Conservation (phyloP, 129 eudicot genomes). For the Centaurea solstitialis region DNA sequence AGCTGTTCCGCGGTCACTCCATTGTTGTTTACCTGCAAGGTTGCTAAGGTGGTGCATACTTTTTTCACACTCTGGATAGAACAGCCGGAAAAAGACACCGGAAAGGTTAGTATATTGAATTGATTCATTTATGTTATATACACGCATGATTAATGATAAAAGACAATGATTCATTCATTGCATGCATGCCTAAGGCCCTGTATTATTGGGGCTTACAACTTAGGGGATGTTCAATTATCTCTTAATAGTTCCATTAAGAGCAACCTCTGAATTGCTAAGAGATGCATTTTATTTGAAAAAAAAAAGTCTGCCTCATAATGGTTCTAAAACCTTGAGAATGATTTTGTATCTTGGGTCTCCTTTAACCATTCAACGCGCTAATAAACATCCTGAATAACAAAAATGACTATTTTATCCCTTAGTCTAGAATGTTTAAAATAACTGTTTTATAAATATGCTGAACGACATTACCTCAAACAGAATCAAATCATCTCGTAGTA, state of each 20-base stretch:
- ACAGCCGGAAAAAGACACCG: not conserved
- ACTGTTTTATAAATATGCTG: not conserved
- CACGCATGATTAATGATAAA: not conserved
- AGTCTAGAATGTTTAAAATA: not conserved
- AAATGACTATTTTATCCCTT: not conserved
- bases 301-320: too few species aligned
- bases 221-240: too few species aligned
- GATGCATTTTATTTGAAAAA: too few species aligned
- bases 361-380: too few species aligned
- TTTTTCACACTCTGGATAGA: constrained; percentile 31
- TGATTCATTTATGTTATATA: not conserved
- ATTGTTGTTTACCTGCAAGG: constrained; percentile 4
- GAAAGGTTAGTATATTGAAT: not conserved
- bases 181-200: not conserved
- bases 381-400: not conserved
- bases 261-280: too few species aligned
- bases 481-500: constrained; percentile 24
- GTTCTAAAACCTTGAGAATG: too few species aligned
- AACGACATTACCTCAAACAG: constrained; percentile 27
- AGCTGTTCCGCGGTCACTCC: constrained; percentile 30
- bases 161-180: not conserved
- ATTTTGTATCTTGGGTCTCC: too few species aligned
- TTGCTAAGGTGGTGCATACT: constrained; percentile 8
- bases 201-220: too few species aligned
- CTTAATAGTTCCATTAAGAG: too few species aligned